Conservation (phyloP, 306 rosid species). For the Purshia tridentata region DNA sequence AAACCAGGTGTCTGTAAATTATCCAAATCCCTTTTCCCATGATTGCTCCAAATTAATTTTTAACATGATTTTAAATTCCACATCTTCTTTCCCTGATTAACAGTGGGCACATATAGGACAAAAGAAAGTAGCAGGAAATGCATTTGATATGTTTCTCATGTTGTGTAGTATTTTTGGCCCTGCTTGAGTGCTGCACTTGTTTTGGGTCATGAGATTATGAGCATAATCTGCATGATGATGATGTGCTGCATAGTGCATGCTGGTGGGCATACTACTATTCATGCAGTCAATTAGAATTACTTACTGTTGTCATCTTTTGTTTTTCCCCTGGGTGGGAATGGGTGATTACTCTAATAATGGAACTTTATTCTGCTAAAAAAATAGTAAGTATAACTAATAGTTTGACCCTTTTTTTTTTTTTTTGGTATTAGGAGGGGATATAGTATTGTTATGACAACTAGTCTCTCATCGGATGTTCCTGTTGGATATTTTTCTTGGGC, state of each 20-base stretch:
- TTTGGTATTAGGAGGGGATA: constrained; percentile 63
- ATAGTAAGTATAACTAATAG: constrained; percentile 28
- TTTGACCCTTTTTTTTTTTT: neutral
- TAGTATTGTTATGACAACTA: constrained; percentile 85
- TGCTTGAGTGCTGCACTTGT: neutral
- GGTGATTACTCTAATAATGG: neutral
- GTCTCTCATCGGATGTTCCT: constrained; percentile 98
- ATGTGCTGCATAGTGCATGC: neutral
- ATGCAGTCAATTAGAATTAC: neutral
- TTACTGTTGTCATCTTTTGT: neutral
- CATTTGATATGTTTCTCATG: neutral
- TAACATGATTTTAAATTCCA: neutral
- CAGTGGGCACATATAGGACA: neutral
- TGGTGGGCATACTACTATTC: neutral
- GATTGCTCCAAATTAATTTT: neutral
- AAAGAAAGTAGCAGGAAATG: neutral
- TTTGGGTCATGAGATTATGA: neutral
- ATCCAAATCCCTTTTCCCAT: neutral
- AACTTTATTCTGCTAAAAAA: constrained; percentile 1
- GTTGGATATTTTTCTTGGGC: constrained; percentile 99
- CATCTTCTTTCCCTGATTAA: neutral
- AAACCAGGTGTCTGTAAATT: neutral
- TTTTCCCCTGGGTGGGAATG: neutral
- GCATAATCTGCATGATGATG: neutral
- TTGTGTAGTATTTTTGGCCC: neutral